phyloP scores from a whole-genome alignment of 148 eudicot species.

The Silene uniflora region DNA sequence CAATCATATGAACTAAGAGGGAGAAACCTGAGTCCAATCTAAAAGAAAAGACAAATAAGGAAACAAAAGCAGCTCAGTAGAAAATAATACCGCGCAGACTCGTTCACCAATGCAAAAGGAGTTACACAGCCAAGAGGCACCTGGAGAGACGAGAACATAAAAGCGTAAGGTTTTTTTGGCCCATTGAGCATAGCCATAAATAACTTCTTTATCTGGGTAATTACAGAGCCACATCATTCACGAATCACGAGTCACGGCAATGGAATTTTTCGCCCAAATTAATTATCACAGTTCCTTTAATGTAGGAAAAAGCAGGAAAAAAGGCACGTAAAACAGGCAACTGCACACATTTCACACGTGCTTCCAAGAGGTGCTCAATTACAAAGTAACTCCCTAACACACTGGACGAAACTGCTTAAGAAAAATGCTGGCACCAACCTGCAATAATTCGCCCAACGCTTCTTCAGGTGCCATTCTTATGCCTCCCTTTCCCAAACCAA shows the following conservation, averaged over 20 bases:
- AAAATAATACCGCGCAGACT: constrained; percentile 65
- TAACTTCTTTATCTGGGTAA: neutral
- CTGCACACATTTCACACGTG: neutral
- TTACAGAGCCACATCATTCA: neutral
- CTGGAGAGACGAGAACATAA: constrained; percentile 38
- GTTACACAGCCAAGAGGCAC: constrained; percentile 96
- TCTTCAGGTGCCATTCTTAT: constrained; percentile 97
- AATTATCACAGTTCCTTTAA: neutral
- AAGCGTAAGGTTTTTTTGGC: constrained; percentile 3
- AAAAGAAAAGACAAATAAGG: neutral
- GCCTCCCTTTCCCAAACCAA: constrained; percentile 96
- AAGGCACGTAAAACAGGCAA: neutral
- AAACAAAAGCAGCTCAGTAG: neutral
- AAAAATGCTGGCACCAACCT: constrained; percentile 40
- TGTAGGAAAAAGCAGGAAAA: neutral
- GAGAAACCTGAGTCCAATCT: neutral
- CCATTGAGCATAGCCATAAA: neutral
- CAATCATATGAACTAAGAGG: neutral
- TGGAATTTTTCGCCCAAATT: neutral
- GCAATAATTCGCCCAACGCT: constrained; percentile 74
- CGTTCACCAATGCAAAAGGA: constrained; percentile 81
- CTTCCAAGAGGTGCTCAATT: neutral
- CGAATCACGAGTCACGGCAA: neutral
- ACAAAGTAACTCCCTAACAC: neutral
- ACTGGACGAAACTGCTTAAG: neutral